Conservation (phyloP, 2,329 filamentous ascomycete genomes). For the Cladosporium velox region DNA sequence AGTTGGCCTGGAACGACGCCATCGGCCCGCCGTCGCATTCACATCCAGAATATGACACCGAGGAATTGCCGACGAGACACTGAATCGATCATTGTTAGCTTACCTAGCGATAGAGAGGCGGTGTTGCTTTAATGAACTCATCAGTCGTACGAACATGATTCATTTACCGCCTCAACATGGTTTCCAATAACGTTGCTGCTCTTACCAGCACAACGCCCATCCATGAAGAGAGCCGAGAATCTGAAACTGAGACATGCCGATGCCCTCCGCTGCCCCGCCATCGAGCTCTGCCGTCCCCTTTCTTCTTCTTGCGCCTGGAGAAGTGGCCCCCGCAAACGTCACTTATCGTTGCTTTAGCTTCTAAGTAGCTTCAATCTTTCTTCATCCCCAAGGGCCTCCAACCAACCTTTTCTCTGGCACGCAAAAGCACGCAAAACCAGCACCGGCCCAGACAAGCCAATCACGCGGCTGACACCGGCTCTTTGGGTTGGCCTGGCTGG, state of each 20-base stretch:
- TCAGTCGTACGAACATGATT: not conserved
- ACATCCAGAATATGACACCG: not conserved
- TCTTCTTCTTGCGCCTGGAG: not conserved
- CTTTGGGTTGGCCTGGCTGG: not conserved
- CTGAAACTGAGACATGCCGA: not conserved
- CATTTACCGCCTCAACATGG: too few relatives aligned
- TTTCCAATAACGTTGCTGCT: not conserved
- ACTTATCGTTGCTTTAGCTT: not conserved
- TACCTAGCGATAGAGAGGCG: not conserved
- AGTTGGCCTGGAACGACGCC: not conserved
- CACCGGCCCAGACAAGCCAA: not conserved
- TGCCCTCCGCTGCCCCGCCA: not conserved
- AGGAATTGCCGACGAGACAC: conserved; percentile 1
- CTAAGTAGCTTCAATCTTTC: not conserved
- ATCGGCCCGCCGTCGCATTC: not conserved
- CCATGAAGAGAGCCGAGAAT: not conserved
- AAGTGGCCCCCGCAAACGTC: not conserved
- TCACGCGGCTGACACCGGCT: not conserved
- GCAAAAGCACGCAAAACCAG: not conserved
- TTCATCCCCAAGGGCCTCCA: not conserved
- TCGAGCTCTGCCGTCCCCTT: not conserved
- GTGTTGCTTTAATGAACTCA: not conserved
- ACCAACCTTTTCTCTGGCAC: not conserved
- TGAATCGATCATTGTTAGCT: not conserved
- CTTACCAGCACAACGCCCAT: not conserved